Evolutionary conservation across 192 early-diverging fungal species (phyloP), one percentile per base, ranked within the genome.

Genomic region (Linnemannia elongata): DNA sequence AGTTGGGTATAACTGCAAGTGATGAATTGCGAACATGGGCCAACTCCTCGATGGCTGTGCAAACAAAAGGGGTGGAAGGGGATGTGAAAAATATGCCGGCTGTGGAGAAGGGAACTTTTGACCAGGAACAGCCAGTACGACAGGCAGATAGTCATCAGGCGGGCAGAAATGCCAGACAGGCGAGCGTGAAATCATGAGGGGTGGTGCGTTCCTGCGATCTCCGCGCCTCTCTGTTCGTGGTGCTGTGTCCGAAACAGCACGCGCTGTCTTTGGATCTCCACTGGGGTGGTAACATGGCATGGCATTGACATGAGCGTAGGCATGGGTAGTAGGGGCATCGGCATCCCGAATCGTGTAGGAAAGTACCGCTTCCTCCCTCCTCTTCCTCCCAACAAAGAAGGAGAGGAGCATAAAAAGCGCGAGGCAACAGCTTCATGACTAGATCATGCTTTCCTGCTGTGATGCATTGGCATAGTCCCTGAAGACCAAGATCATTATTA

Each of bases 21-120:
- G 60, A 66, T 66, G 60, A 66, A 66, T 66, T 66, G 30, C 60
- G 24, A 66, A 66, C 60, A 66, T 66, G 60, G 60, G 60, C 60
- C 30, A 66, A 66, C 60, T 66, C 27, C 49, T 15, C 60, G 60
- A 66, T 66, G 60, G 60, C 60, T 66, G 60, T 66, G 60, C 30
- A 66, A 30, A 66, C 60, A 66, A 66, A 27, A 27, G 55, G 55
- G 9, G 27, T 4, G 12, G 57, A 30, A 22, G 9, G n/a, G 30
- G 60, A 66, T 15, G 24, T 15, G 27, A 33, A 66, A 63, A 66
- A 66, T 33, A 15, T 3, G 30, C 30, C 30, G 60, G 60, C 60
- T 66, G 60, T 66, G 60, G 60, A 66, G 12, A 66, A 66, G 60
- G 30, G 30, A 15, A 3, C 12, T 30, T 27, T 10, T 33, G 60